Evolutionary conservation across 2,329 filamentous ascomycete genomes (phyloP).

Genomic region (Orbilia brochopaga): DNA sequence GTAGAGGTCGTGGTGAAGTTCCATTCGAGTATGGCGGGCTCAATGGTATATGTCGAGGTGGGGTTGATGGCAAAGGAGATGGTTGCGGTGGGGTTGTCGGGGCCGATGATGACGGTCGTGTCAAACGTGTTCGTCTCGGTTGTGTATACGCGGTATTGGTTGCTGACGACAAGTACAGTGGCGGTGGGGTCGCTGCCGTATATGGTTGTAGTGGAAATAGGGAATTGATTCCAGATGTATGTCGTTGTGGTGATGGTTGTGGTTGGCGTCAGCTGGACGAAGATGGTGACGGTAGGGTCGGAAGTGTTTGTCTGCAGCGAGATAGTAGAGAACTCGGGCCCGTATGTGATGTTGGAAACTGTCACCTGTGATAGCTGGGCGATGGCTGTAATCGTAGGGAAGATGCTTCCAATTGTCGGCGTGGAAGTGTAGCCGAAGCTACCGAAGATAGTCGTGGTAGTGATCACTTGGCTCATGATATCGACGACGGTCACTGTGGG

Average conservation of each 20-base stretch:
- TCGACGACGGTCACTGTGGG: constrained; percentile 29
- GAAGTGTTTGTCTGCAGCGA: constrained; percentile 10
- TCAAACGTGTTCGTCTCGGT: constrained; percentile 15
- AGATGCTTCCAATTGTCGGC: constrained; percentile 27
- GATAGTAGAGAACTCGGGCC: constrained; percentile 24
- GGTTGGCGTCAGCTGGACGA: constrained; percentile 16
- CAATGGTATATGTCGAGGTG: constrained; percentile 3
- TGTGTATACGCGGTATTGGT: constrained; percentile 13
- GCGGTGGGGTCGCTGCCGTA: constrained; percentile 30
- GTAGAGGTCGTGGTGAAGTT: constrained; percentile 15
- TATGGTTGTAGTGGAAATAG: constrained; percentile 6
- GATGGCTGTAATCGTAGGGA: constrained; percentile 35
- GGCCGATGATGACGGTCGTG: constrained; percentile 27
- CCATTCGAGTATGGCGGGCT: constrained; percentile 14
- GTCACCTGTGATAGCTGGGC: constrained; percentile 29
- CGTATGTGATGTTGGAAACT: constrained; percentile 32
- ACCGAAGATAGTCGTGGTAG: constrained; percentile 26
- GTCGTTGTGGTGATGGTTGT: constrained; percentile 14
- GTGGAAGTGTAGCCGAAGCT: constrained; percentile 25
- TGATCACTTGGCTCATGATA: constrained; percentile 24
- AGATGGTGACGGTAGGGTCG: constrained; percentile 26
- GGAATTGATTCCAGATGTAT: constrained; percentile 26
- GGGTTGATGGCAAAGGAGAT: constrained; percentile 31
- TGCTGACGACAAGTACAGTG: constrained; percentile 13
- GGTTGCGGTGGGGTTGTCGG: constrained; percentile 40